A percentile compares a stretch with the other conserved stretches of the same genome.
Conservation (phyloP, 2,329 filamentous ascomycete genomes). For the Alternaria ventricosa region DNA sequence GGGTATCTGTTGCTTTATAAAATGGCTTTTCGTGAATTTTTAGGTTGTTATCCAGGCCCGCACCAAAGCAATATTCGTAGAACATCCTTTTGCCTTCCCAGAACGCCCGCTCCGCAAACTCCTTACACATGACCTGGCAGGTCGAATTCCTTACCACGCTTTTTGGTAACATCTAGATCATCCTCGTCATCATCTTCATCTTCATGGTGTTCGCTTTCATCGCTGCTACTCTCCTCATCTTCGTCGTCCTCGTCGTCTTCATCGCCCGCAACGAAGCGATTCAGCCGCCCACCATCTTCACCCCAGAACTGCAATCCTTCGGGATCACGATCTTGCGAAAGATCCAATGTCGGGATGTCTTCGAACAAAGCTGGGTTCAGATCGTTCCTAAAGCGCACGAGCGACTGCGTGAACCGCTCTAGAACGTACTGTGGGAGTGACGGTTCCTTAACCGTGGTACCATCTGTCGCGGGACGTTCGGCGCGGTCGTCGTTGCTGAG, state of each 20-base stretch:
- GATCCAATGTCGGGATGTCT: conserved; percentile 40
- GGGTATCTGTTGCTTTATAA: conserved; percentile 7
- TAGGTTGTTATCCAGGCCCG: not conserved
- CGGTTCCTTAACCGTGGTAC: conserved; percentile 46
- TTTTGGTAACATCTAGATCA: conserved; percentile 31
- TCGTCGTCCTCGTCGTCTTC: conserved; percentile 41
- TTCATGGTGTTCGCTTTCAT: conserved; percentile 44
- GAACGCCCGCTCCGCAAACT: conserved; percentile 19
- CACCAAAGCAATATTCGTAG: not conserved
- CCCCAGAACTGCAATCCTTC: conserved; percentile 44
- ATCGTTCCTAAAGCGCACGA: conserved; percentile 56
- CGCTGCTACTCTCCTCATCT: conserved; percentile 43
- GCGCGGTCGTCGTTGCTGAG: conserved; percentile 46
- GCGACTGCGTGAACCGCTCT: conserved; percentile 52
- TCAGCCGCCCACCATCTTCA: conserved; percentile 35
- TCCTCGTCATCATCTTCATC: conserved; percentile 39
- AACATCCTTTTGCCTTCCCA: conserved; percentile 4
- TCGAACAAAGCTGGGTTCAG: conserved; percentile 44
- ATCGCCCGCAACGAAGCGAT: conserved; percentile 29
- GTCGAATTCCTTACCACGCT: conserved; percentile 38
- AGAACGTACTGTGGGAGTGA: conserved; percentile 55
- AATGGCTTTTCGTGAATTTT: not conserved
- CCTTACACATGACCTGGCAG: conserved; percentile 47
- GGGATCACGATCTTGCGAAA: conserved; percentile 35
- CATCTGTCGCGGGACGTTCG: conserved; percentile 43